Conservation (phyloP, 2,329 filamentous ascomycete genomes). For the Colletotrichum abscissum region DNA sequence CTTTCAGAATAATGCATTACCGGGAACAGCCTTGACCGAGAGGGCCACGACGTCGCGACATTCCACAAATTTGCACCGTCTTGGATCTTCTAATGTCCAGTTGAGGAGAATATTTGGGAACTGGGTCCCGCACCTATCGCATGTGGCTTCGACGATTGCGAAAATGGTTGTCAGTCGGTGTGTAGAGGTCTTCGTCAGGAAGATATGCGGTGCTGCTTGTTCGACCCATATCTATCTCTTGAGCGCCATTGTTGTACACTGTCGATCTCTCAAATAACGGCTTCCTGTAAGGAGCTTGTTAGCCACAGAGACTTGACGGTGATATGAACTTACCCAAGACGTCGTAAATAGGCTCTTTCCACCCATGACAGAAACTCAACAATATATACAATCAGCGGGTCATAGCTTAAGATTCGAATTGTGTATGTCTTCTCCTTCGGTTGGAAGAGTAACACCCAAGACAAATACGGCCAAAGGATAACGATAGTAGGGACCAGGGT, state of each 20-base stretch:
- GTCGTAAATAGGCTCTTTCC: neutral
- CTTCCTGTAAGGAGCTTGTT: neutral
- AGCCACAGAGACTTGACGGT: neutral
- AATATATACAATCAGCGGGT: constrained; percentile 16
- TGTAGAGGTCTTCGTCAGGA: neutral
- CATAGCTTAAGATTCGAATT: neutral
- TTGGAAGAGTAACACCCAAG: no score
- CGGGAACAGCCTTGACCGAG: neutral
- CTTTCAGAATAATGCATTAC: constrained; percentile 14
- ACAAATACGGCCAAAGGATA: no score
- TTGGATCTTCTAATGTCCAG: constrained; percentile 6
- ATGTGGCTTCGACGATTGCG: constrained; percentile 1
- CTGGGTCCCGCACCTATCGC: constrained; percentile 9
- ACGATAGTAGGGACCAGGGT: no score
- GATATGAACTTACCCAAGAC: neutral
- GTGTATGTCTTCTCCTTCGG: no score
- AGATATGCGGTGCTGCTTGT: constrained; percentile 18
- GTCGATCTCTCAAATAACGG: constrained; percentile 3
- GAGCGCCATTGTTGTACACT: neutral
- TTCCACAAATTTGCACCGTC: constrained; percentile 3
- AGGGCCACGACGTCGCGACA: neutral
- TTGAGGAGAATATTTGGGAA: constrained; percentile 5
- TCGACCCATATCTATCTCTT: neutral
- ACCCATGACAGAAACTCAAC: constrained; percentile 15
- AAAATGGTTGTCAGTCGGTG: constrained; percentile 12